phyloP scores from a whole-genome alignment of 1,284 basidiomycete genomes.

The Trametes versicolor region DNA sequence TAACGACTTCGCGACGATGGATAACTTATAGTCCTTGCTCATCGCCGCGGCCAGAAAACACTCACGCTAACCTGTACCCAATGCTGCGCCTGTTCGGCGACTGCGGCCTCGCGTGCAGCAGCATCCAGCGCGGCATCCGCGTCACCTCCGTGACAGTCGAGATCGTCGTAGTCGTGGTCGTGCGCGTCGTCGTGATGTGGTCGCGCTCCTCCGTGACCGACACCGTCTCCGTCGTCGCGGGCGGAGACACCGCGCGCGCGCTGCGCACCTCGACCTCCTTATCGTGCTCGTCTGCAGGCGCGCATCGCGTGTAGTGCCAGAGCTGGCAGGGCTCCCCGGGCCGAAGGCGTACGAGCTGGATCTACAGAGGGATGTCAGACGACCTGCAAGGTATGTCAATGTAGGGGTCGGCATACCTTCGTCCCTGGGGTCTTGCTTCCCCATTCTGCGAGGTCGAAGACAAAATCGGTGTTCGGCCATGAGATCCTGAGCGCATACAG shows the following conservation, averaged over 20 bases:
- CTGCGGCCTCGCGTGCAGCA: slow-evolving; percentile 20
- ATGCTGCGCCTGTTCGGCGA: slow-evolving; percentile 30
- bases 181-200: slow-evolving; percentile 38
- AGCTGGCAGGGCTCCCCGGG: slow-evolving; percentile 35
- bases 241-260: slow-evolving; percentile 30
- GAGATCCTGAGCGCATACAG: slow-evolving; percentile 29
- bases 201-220: slow-evolving; percentile 38
- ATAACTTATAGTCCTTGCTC: neutral
- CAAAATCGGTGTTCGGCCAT: slow-evolving; percentile 40
- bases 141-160: slow-evolving; percentile 42
- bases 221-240: slow-evolving; percentile 38
- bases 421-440: slow-evolving; percentile 36
- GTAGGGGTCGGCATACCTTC: slow-evolving; percentile 29
- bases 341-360: slow-evolving; percentile 34
- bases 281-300: slow-evolving; percentile 25
- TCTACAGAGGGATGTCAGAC: slow-evolving; percentile 20
- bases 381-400: too few species aligned
- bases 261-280: slow-evolving; percentile 29
- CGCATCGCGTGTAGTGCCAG: slow-evolving; percentile 39
- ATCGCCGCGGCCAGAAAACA: neutral
- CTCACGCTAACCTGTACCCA: slow-evolving; percentile 27
- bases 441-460: slow-evolving; percentile 38
- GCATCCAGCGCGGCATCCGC: slow-evolving; percentile 33
- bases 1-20: neutral
- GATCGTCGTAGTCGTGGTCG: slow-evolving; percentile 40